These are phyloP conservation scores for Fusarium azukiicola DNA, from an alignment of 2,329 filamentous ascomycete genomes.

Conservation along the genomic window DNA sequence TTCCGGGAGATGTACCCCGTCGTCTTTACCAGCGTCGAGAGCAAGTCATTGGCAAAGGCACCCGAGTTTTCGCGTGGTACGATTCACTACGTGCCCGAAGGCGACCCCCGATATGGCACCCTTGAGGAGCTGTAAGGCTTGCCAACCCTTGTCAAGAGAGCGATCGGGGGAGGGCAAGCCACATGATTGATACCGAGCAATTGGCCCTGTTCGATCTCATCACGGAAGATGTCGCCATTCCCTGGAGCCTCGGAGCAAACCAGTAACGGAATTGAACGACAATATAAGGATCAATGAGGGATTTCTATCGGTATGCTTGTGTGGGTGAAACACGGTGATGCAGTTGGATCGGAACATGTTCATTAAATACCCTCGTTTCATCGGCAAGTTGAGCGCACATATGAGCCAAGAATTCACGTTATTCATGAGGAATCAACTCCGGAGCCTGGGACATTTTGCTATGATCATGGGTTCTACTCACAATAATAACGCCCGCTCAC, in stretches of 20 bases:
- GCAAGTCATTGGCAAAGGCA: neutral
- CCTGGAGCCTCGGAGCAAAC: neutral
- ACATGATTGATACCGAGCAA: too few relatives aligned
- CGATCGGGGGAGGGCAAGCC: too few relatives aligned
- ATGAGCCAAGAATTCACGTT: neutral
- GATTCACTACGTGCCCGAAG: slow-evolving; percentile 13
- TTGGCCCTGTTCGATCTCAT: neutral
- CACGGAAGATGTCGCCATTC: neutral
- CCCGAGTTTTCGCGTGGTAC: slow-evolving; percentile 12
- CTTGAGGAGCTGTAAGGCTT: neutral
- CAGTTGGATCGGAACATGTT: neutral
- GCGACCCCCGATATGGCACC: neutral
- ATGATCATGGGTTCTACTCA: neutral
- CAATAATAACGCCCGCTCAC: too few relatives aligned
- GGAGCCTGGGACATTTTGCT: neutral
- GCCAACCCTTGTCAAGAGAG: neutral
- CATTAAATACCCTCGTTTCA: neutral
- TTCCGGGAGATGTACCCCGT: slow-evolving; percentile 13
- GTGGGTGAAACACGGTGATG: neutral
- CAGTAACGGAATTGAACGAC: too few relatives aligned
- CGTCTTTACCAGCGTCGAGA: slow-evolving; percentile 21
- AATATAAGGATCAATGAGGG: neutral
- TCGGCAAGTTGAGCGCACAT: neutral
- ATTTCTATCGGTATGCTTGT: neutral
- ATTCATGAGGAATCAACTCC: neutral